Percentiles rank a stretch among this genome's conserved stretches.
phyloP scores from a whole-genome alignment of 257 asterid genomes.

The Anisodus acutangulus region DNA sequence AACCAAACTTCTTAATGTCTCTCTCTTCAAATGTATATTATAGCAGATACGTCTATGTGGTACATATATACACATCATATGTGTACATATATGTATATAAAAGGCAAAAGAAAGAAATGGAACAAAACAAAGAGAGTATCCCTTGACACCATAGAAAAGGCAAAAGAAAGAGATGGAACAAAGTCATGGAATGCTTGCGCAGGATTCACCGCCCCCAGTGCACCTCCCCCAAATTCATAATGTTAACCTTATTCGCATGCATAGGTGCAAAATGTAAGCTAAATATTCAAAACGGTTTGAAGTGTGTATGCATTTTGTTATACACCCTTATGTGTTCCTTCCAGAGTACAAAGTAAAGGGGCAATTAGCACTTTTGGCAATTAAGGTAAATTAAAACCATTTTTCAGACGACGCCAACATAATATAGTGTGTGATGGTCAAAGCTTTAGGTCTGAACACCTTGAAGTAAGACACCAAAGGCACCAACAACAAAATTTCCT shows the following conservation, averaged over 20 bases:
- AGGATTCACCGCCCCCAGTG: background rate
- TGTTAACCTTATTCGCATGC: background rate
- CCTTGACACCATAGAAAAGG: background rate
- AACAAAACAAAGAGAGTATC: background rate
- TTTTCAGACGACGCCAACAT: background rate
- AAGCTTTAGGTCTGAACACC: conserved; percentile 19
- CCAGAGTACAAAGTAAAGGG: background rate
- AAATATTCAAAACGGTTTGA: background rate
- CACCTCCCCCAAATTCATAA: conserved; percentile 11
- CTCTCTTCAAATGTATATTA: conserved; percentile 9
- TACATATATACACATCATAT: background rate
- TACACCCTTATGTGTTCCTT: conserved; percentile 15
- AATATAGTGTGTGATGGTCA: background rate
- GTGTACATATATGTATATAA: background rate
- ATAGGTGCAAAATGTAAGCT: background rate
- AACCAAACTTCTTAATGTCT: background rate
- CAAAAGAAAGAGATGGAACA: conserved; percentile 1
- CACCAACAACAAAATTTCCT: background rate
- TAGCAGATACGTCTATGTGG: background rate
- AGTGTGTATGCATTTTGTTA: background rate
- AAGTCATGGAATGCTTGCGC: background rate
- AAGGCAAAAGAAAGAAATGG: background rate
- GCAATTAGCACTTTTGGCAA: conserved; percentile 22
- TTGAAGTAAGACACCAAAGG: background rate
- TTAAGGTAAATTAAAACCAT: background rate